These are phyloP conservation scores for Yarrowia yakushimensis DNA, from an alignment of 805 yeast genomes.

Conservation along the genomic window DNA sequence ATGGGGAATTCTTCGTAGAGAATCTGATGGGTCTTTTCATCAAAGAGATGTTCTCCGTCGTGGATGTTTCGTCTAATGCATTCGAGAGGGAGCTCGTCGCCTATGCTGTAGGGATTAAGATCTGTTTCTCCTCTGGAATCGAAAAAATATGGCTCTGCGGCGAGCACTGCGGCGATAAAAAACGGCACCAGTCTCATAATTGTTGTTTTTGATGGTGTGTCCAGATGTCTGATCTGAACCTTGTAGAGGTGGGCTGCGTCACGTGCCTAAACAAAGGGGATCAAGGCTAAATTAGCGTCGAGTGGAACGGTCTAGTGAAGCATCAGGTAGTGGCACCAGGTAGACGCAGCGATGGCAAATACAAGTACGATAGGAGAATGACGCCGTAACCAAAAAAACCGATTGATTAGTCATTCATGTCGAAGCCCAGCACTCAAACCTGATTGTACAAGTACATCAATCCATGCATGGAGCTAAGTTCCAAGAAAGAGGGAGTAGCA, in stretches of 20 bases:
- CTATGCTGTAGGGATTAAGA: constrained; percentile 17
- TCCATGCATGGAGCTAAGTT: constrained; percentile 22
- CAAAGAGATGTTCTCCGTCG: constrained; percentile 72
- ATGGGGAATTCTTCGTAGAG: constrained; percentile 56
- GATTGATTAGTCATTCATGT: neutral
- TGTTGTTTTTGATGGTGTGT: constrained; percentile 1
- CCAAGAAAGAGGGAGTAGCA: constrained; percentile 9
- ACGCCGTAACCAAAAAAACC: too few species aligned
- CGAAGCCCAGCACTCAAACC: neutral
- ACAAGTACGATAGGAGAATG: too few species aligned
- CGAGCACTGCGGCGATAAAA: constrained; percentile 6
- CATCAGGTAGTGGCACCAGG: too few species aligned
- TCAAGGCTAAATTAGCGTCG: neutral
- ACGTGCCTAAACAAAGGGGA: constrained; percentile 17
- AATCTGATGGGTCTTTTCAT: constrained; percentile 50
- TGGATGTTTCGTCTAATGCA: constrained; percentile 70
- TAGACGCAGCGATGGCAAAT: too few species aligned
- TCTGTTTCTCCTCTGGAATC: constrained; percentile 17
- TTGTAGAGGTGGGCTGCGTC: neutral
- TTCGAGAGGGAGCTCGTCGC: constrained; percentile 40
- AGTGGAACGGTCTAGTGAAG: neutral
- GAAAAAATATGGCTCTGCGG: constrained; percentile 6
- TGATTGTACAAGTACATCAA: neutral
- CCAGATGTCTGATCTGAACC: constrained; percentile 24
- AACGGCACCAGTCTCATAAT: constrained; percentile 9